Evolutionary conservation across 2,329 filamentous ascomycete genomes (phyloP).

Genomic region (Xylariaceae sp.): DNA sequence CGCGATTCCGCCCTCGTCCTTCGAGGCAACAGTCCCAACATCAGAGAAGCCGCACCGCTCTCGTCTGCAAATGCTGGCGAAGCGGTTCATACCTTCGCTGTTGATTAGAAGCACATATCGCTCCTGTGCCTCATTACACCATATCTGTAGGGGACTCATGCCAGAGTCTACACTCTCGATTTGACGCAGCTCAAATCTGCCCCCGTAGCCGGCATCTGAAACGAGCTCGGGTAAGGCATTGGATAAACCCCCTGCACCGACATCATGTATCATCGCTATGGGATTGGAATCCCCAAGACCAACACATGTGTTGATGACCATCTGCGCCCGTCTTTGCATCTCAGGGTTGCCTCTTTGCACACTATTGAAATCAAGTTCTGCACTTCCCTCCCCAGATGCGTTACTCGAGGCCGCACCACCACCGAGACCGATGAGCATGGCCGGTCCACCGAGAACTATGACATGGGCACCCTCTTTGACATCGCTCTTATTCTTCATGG

Average conservation of each 20-base stretch:
- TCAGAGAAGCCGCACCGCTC: conserved; percentile 92
- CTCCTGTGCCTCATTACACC: conserved; percentile 94
- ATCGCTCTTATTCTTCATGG: conserved; percentile 73
- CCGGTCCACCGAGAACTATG: conserved; percentile 89
- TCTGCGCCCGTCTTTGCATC: conserved; percentile 90
- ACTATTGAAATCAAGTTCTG: conserved; percentile 93
- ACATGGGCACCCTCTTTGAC: conserved; percentile 82
- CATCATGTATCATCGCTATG: conserved; percentile 96
- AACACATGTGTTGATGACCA: conserved; percentile 94
- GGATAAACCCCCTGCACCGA: conserved; percentile 85
- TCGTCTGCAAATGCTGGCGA: conserved; percentile 61
- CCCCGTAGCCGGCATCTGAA: conserved; percentile 79
- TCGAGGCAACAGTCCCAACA: conserved; percentile 70
- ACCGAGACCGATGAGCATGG: conserved; percentile 95
- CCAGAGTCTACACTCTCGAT: conserved; percentile 84
- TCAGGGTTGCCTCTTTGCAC: conserved; percentile 97
- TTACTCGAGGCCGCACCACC: conserved; percentile 93
- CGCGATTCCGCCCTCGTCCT: conserved; percentile 58
- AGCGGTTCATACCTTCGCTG: conserved; percentile 74
- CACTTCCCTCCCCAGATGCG: conserved; percentile 80
- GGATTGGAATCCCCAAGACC: conserved; percentile 80
- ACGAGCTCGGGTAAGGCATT: conserved; percentile 69
- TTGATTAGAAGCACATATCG: conserved; percentile 90
- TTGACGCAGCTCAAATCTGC: conserved; percentile 89
- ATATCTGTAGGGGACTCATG: conserved; percentile 95